Evolutionary conservation across 257 asterid species (phyloP), one percentile per base, ranked within the genome.

Genomic region (Penstemon barbatus): DNA sequence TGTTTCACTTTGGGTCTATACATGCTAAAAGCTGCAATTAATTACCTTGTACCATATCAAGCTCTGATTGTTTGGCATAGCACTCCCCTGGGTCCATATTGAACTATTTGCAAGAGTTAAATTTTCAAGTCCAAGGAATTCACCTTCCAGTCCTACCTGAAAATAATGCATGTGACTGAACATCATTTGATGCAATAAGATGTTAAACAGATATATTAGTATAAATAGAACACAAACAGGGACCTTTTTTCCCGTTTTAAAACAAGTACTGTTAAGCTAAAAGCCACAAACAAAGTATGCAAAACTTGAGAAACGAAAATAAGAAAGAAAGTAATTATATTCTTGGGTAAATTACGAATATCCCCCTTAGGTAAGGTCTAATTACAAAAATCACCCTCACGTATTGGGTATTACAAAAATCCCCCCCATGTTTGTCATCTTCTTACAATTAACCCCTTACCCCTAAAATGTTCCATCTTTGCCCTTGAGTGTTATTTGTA

Each of bases 131-230:
- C 85, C 95, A 54, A 89, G 85, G 72, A 64, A 69, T 78, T 87
- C 96, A 19, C 96, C 96, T 85, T 89, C 92, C 51, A 85, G 70
- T 56, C 96, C 96, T 68, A 87, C 87, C 96, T 89, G 84, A 65
- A 73, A 64, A 50, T 13, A 7, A 15, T 48, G 6, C 48, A 44
- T 37, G 51, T 63, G 40, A 12, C 59, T 6, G 9, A 41, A 46
- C 62, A 42, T 45, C 69, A 52, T 41, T 54, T 46, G 58, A 10
- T 38, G 57, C 57, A 9, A 72, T 51, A 11, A 19, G n/a, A 53
- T 45, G 49, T 46, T 18, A 25, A 39, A 25, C 3, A 12, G 43
- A 7, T 7, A 65, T 12, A 3, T 38, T 8, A 5, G 56, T 48
- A 13, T 9, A 9, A 44, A n/a, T 49, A 48, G 8, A 65, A 41